phyloP scores from a whole-genome alignment of 2,329 filamentous ascomycete species.

The Ophiocordyceps camponoti-rufipedis region DNA sequence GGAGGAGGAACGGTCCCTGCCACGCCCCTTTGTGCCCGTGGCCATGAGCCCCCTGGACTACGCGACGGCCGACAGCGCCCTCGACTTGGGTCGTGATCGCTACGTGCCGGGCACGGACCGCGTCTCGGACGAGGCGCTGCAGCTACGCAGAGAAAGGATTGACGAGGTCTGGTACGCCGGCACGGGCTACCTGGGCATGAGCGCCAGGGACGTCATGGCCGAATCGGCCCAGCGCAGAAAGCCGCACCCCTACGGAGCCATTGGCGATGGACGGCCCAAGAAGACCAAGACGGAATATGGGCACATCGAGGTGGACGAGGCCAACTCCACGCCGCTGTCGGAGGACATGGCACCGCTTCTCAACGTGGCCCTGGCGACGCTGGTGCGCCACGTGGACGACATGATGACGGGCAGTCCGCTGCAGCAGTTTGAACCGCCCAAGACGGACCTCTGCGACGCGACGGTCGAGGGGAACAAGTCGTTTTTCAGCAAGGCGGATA shows the following conservation, averaged over 20 bases:
- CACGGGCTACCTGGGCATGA: conserved; percentile 11
- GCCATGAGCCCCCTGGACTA: too few species aligned
- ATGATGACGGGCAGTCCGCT: neutral
- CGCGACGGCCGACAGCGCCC: too few species aligned
- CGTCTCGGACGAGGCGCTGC: neutral
- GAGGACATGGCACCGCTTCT: conserved; percentile 24
- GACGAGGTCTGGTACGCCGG: conserved; percentile 18
- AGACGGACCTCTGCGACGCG: neutral
- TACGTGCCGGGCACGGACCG: neutral
- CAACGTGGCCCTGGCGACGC: conserved; percentile 18
- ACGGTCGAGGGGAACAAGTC: neutral
- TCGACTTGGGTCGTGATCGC: neutral
- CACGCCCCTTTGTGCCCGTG: neutral
- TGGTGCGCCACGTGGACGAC: conserved; percentile 5
- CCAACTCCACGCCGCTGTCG: conserved; percentile 16
- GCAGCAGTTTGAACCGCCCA: conserved; percentile 1
- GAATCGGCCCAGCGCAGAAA: conserved; percentile 12
- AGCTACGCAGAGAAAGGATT: conserved; percentile 10
- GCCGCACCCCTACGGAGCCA: conserved; percentile 16
- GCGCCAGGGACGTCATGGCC: conserved; percentile 10
- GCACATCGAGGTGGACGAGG: conserved; percentile 17
- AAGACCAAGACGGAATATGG: conserved; percentile 9
- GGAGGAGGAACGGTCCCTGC: neutral
- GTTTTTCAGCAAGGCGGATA: neutral
- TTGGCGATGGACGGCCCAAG: conserved; percentile 16